A percentile compares a stretch with the other conserved stretches of the same genome.
Conservation (phyloP, 129 eudicot species). For the Flaveria trinervia region DNA sequence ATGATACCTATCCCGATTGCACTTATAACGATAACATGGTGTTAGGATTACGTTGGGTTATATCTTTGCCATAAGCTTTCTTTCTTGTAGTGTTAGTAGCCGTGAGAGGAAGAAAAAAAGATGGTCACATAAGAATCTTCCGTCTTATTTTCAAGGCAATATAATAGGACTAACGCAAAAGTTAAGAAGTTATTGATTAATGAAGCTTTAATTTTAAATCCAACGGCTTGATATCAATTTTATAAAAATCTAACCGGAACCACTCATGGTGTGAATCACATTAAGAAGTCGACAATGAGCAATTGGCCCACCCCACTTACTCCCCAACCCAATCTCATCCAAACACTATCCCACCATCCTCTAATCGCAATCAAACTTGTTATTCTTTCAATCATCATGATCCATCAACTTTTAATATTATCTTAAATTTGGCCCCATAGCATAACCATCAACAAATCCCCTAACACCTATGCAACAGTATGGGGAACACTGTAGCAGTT, state of each 20-base stretch:
- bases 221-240: slow-evolving; percentile 1
- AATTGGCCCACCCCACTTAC: slow-evolving; percentile 38
- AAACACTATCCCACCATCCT: slow-evolving; percentile 14
- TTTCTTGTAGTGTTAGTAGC: no score
- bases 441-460: slow-evolving; percentile 12
- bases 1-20: no score
- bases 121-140: no score
- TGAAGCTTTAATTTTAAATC: slow-evolving; percentile 1
- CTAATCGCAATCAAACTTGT: neutral
- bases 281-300: slow-evolving; percentile 18
- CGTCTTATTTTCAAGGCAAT: no score
- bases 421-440: neutral
- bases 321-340: slow-evolving; percentile 32
- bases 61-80: no score
- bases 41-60: no score
- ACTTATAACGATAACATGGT: no score
- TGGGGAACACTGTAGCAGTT: slow-evolving; percentile 60
- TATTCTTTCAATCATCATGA: slow-evolving; percentile 23
- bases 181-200: neutral
- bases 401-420: neutral
- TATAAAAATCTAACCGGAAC: slow-evolving; percentile 25
- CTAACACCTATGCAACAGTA: slow-evolving; percentile 25
- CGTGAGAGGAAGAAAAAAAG: no score
- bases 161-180: neutral
- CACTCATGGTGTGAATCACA: slow-evolving; percentile 26